phyloP scores from a whole-genome alignment of 2,329 filamentous ascomycete genomes.

The Trichoderma cornu-damae region DNA sequence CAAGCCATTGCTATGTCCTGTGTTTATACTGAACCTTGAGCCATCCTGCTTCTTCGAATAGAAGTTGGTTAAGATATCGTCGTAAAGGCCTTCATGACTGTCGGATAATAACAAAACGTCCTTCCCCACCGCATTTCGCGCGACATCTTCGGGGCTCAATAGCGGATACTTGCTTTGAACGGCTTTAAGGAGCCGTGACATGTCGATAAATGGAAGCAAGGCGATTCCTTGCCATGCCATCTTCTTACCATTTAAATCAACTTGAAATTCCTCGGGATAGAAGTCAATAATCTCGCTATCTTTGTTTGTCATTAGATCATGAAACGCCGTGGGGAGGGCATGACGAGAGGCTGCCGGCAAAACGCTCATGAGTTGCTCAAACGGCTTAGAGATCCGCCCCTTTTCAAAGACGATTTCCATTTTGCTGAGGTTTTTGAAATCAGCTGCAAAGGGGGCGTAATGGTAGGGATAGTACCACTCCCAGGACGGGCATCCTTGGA shows the following conservation, averaged over 20 bases:
- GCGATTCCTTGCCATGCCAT: constrained; percentile 97
- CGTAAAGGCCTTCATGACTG: constrained; percentile 70
- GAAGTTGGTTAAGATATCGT: constrained; percentile 76
- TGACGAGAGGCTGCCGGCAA: constrained; percentile 89
- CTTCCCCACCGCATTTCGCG: constrained; percentile 72
- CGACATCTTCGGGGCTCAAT: constrained; percentile 68
- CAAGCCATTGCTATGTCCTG: constrained; percentile 69
- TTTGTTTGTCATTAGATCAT: constrained; percentile 80
- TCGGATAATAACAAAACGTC: constrained; percentile 84
- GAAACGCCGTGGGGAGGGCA: constrained; percentile 82
- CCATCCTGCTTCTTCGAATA: constrained; percentile 82
- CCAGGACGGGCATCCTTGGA: constrained; percentile 97
- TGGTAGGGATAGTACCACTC: constrained; percentile 99
- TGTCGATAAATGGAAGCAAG: constrained; percentile 92
- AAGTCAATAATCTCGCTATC: constrained; percentile 95
- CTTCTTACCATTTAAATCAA: constrained; percentile 96
- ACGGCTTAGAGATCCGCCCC: constrained; percentile 80
- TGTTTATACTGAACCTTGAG: constrained; percentile 65
- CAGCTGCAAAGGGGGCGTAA: constrained; percentile 93
- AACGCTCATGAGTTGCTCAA: constrained; percentile 98
- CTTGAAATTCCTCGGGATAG: constrained; percentile 87
- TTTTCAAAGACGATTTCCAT: constrained; percentile 78
- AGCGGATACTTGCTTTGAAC: constrained; percentile 79
- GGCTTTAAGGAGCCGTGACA: constrained; percentile 73
- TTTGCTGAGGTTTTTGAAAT: constrained; percentile 78